Base-by-base conservation (phyloP, 805 yeast genomes). In the Candida coquimbonensis region DNA sequence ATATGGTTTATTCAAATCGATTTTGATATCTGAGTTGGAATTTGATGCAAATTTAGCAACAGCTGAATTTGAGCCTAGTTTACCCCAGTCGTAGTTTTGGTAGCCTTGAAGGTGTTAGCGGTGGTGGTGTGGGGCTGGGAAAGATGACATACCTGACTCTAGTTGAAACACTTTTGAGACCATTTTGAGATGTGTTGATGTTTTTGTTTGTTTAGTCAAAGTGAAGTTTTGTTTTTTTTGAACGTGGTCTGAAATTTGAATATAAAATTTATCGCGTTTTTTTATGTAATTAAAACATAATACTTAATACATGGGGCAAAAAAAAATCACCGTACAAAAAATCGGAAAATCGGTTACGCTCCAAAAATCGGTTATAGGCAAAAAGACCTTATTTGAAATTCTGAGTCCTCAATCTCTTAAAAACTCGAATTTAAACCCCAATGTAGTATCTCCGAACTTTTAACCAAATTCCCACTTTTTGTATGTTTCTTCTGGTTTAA, bases 71-170 rank as follows among this genome's bases (percentile, higher is more conserved):
- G 81, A 72, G 39, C 99, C 98, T 46, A 87, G 65, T 61, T 90
- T 91, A 50, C 89, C 90, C 93, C 93, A 85, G 63, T 80, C 93
- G 67, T 85, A 85, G 68, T 82, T 82, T 64, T 86, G 95, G 63
- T 68, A 81, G 26, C 87, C 87, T 66, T 17, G 13, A 11, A 16
- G 12, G 17, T 21, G 19, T 31, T 31, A 31, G 34, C 14, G 9
- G 13, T 31, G 8, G 21, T 24, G 11, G 17, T 16, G 36, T 13
- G 12, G 13, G 36, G 39, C 36, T 26, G 36, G 11, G 32, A n/a
- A 26, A 25, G 3, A 27, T 13, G 5, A 53, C 68, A 34, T 54
- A 62, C 72, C 72, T 44, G 72, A 70, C 34, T 65, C 66, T 45
- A 69, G 51, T 61, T 72, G 69, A 45, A 69, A 68, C 16, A 69